Evolutionary conservation across 2,329 filamentous ascomycete species (phyloP).

Genomic region (Dendrostoma leiphaemia): DNA sequence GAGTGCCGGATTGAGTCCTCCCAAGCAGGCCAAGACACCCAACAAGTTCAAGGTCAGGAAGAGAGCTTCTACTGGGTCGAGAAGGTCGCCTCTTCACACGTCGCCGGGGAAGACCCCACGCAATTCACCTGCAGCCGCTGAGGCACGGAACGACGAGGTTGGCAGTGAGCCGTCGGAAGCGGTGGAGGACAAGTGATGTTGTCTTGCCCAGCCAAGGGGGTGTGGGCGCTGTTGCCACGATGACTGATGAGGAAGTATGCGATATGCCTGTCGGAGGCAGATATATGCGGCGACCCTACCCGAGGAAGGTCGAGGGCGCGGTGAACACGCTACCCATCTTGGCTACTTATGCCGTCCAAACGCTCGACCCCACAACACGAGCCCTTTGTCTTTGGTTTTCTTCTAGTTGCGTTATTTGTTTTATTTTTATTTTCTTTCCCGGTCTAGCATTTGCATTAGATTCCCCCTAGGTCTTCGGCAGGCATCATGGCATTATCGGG

Average conservation of each 20-base stretch:
- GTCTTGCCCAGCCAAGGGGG: no score
- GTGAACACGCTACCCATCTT: background rate
- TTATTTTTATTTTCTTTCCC: background rate
- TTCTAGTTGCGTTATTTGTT: background rate
- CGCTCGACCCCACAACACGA: no score
- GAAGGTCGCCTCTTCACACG: background rate
- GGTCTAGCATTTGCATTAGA: slow-evolving; percentile 1
- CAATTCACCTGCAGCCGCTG: background rate
- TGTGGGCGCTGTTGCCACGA: no score
- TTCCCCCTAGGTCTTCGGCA: background rate
- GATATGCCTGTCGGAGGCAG: background rate
- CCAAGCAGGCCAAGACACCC: slow-evolving; percentile 8
- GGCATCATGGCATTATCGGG: background rate
- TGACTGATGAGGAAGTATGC: background rate
- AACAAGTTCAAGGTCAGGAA: slow-evolving; percentile 14
- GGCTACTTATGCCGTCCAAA: background rate
- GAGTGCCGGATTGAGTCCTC: background rate
- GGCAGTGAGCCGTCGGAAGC: background rate
- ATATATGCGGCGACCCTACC: background rate
- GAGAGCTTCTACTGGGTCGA: background rate
- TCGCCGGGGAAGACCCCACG: background rate
- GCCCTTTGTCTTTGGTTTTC: no score
- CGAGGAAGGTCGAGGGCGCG: background rate
- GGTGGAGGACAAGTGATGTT: background rate
- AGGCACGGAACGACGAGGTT: background rate